Percentiles rank a stretch among this genome's conserved stretches.
Conservation (phyloP, 139 green algal species). For the Monoraphidium neglectum region DNA sequence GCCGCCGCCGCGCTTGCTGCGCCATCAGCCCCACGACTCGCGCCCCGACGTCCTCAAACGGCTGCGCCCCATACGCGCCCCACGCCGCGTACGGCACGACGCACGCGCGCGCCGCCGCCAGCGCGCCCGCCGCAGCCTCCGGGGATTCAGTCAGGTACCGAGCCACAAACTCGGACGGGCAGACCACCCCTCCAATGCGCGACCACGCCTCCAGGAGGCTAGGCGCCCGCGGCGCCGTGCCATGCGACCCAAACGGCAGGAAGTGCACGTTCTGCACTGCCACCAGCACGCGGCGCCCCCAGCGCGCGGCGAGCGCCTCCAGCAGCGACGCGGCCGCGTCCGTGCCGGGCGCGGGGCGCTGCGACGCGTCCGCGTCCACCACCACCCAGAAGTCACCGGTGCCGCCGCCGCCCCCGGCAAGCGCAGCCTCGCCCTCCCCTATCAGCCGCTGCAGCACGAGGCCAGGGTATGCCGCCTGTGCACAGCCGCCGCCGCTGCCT, state of each 20-base stretch:
- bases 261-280: conserved; percentile 63
- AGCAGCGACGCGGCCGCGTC: conserved; percentile 11
- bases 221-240: conserved; percentile 17
- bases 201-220: conserved; percentile 34
- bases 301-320: background rate
- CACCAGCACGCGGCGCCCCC: conserved; percentile 13
- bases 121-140: background rate
- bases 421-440: background rate
- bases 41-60: conserved; percentile 33
- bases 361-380: conserved; percentile 44
- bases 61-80: conserved; percentile 37
- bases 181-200: conserved; percentile 22
- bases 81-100: conserved; percentile 37
- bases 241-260: conserved; percentile 43
- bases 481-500: background rate
- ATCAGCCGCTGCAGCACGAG: conserved; percentile 1
- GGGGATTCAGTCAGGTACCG: conserved; percentile 27
- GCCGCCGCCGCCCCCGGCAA: background rate
- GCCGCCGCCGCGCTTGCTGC: background rate
- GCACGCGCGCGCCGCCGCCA: conserved; percentile 2
- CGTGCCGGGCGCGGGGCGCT: background rate
- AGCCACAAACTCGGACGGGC: conserved; percentile 43
- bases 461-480: background rate
- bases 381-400: conserved; percentile 29
- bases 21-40: background rate